phyloP scores from a whole-genome alignment of 1,284 basidiomycete species.

The Bondarzewia mesenterica region DNA sequence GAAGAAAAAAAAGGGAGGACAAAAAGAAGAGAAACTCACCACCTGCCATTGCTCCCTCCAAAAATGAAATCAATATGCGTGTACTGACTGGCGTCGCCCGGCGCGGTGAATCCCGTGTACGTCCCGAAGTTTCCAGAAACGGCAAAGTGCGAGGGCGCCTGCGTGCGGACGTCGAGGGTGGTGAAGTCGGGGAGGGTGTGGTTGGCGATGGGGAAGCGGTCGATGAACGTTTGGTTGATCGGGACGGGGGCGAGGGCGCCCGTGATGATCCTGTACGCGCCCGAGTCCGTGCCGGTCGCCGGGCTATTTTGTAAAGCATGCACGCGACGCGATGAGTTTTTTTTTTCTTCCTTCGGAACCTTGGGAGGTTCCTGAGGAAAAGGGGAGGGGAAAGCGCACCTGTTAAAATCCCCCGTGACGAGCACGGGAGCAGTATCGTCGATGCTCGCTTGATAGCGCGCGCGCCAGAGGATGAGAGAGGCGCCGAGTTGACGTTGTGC shows the following conservation, averaged over 20 bases:
- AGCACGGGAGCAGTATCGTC: slow-evolving; percentile 28
- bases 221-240: slow-evolving; percentile 35
- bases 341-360: too few relatives aligned
- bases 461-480: slow-evolving; percentile 41
- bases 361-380: neutral
- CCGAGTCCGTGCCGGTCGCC: slow-evolving; percentile 33
- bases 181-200: slow-evolving; percentile 28
- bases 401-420: slow-evolving; percentile 48
- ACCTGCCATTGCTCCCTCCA: slow-evolving; percentile 38
- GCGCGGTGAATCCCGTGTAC: slow-evolving; percentile 41
- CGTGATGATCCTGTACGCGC: slow-evolving; percentile 44
- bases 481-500: slow-evolving; percentile 41
- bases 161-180: slow-evolving; percentile 37
- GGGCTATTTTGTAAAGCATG: slow-evolving; percentile 29
- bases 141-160: slow-evolving; percentile 28
- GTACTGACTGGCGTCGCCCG: slow-evolving; percentile 30
- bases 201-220: slow-evolving; percentile 29
- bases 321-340: too few relatives aligned
- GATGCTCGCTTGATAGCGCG: slow-evolving; percentile 36
- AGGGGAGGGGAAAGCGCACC: slow-evolving; percentile 2
- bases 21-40: slow-evolving; percentile 28
- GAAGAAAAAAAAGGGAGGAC: neutral
- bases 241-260: slow-evolving; percentile 30
- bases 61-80: slow-evolving; percentile 47
- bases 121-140: slow-evolving; percentile 45